Evolutionary conservation across 495 filamentous ascomycete species (phyloP).

Genomic region (Bathelium albidoporum): DNA sequence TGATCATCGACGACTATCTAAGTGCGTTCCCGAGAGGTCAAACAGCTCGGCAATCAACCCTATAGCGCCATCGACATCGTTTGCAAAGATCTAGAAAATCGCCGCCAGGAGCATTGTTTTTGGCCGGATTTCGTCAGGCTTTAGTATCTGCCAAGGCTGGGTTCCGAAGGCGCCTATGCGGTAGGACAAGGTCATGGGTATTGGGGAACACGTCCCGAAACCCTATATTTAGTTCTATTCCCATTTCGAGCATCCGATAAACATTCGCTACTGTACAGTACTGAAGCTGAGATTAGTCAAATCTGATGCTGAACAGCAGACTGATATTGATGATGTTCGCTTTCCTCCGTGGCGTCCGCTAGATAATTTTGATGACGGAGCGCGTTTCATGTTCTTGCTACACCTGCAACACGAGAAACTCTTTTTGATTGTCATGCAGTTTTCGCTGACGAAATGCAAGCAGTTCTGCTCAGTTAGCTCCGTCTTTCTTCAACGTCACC

Average conservation of each 20-base stretch:
- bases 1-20: no score
- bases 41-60: no score
- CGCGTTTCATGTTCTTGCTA: not conserved
- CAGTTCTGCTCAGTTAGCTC: not conserved
- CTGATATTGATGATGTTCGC: not conserved
- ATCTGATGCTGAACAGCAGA: not conserved
- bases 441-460: not conserved
- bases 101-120: no score
- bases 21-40: no score
- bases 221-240: no score
- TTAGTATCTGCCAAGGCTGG: no score
- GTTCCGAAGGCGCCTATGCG: no score
- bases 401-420: not conserved
- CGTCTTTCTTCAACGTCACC: not conserved
- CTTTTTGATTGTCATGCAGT: not conserved
- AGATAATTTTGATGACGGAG: not conserved
- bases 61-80: no score
- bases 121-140: no score
- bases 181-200: no score
- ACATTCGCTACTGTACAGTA: not conserved
- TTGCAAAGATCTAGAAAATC: no score
- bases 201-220: no score
- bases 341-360: not conserved
- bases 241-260: not conserved
- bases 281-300: not conserved